Conservation (phyloP, 331 rosid species). For the Acacia pycnantha region DNA sequence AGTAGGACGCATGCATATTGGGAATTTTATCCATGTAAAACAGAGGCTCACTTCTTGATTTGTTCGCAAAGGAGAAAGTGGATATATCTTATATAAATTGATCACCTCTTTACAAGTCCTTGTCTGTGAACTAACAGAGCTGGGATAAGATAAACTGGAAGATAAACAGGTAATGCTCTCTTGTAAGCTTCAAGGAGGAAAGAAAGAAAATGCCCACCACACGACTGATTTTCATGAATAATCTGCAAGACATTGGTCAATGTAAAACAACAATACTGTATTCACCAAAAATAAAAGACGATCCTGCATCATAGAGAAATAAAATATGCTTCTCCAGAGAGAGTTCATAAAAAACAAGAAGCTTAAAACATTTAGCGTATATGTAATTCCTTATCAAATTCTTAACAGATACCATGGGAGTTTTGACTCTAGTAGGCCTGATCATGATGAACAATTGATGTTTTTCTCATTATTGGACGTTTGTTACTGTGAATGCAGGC, state of each 20-base stretch:
- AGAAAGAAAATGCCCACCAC: constrained; percentile 67
- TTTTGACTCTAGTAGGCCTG: neutral
- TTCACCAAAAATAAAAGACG: no score
- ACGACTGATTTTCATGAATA: constrained; percentile 85
- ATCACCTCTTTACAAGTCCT: constrained; percentile 77
- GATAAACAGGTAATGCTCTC: constrained; percentile 93
- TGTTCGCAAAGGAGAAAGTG: neutral
- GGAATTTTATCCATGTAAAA: constrained; percentile 11
- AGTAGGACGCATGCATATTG: neutral
- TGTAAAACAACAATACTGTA: neutral
- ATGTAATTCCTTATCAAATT: constrained; percentile 24
- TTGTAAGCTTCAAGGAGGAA: constrained; percentile 83
- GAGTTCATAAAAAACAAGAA: neutral
- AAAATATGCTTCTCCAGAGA: neutral
- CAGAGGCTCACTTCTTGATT: neutral
- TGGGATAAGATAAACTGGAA: constrained; percentile 92
- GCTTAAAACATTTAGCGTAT: neutral
- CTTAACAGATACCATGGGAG: neutral
- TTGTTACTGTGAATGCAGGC: neutral
- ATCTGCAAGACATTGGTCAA: constrained; percentile 58
- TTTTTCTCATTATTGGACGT: neutral
- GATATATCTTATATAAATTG: constrained; percentile 13
- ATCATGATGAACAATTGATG: constrained; percentile 4
- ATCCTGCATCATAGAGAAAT: neutral
- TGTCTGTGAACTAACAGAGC: constrained; percentile 93